Base-by-base conservation (phyloP, 257 asterid genomes). In the Dorcoceras hygrometricum region DNA sequence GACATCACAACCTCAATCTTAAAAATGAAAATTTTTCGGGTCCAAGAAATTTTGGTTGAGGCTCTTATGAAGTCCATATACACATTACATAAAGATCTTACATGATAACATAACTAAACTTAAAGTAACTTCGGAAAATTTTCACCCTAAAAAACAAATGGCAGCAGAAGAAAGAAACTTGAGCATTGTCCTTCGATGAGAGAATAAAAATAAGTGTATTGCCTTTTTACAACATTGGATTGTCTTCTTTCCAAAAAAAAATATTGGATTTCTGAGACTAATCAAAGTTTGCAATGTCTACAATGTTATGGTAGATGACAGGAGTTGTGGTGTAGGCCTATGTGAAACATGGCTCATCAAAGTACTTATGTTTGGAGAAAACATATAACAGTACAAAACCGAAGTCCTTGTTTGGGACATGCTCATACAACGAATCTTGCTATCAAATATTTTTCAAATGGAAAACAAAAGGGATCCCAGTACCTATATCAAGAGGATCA, bases 401-500 rank as follows among this genome's bases (percentile, higher is more conserved):
- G 10, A 39, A 46, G 48, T 14, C 50, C 67, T 48, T 56, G 26
- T 63, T 71, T 61, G 8, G 62, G 69, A 36, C 60, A 62, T 34
- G 51, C 56, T 57, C 59, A 46, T 46, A 23, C 14, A 53, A 67
- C 22, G 62, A 63, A 57, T 53, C 29, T 12, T 14, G 63, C 51
- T 26, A 4, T 62, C 59, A 60, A 34, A n/a, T 28, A 63, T 22
- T 59, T 59, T 34, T 29, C 53, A 5, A 22, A 29, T 22, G 24
- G 65, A 62, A 66, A 36, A 31, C 39, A 55, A 24, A 72, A 32
- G 31, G 24, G 64, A 73, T 66, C 9, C 60, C 61, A 87, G 65
- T 84, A 94, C 99, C 99, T 11, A 94, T 87, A 78, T 94, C 99
- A 76, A 94, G 96, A 66, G 99, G 99, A 63, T 94, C 96, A 72